Evolutionary conservation across 345 rosid species (phyloP).

Genomic region (Heritiera fomes): DNA sequence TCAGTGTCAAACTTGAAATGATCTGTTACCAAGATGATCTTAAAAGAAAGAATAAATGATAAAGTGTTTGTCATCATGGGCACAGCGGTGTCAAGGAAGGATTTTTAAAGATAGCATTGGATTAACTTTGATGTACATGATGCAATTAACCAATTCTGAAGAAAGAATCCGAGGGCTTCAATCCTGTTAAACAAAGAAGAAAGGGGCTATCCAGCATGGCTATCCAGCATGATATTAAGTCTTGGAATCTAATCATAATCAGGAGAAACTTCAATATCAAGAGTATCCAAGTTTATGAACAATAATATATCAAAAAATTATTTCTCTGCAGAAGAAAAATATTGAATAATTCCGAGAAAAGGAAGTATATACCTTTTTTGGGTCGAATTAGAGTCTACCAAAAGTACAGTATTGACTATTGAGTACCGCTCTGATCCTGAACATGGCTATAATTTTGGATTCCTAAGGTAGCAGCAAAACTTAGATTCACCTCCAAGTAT

Average conservation of each 20-base stretch:
- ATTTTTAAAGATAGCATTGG: no score
- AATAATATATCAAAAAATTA: not conserved
- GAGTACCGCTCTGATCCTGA: slow-evolving; percentile 3
- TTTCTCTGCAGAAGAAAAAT: slow-evolving; percentile 1
- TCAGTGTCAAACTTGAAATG: no score
- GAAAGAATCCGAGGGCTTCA: not conserved
- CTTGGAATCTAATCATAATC: not conserved
- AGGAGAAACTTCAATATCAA: slow-evolving; percentile 1
- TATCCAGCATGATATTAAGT: not conserved
- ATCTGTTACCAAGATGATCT: no score
- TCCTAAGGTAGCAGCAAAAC: slow-evolving; percentile 9
- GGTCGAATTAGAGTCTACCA: not conserved
- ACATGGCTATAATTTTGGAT: not conserved
- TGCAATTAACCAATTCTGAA: not conserved
- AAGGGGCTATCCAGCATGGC: not conserved
- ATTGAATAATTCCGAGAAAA: not conserved
- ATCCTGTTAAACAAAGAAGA: not conserved
- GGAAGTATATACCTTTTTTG: not conserved
- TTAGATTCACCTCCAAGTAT: not conserved
- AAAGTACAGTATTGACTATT: not conserved
- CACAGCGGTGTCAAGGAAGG: not conserved
- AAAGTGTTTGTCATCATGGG: no score
- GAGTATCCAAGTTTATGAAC: not conserved
- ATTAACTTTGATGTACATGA: no score
- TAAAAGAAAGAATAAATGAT: no score